Conservation (phyloP, 768 basidiomycete genomes). For the Pulveroboletus sp. region DNA sequence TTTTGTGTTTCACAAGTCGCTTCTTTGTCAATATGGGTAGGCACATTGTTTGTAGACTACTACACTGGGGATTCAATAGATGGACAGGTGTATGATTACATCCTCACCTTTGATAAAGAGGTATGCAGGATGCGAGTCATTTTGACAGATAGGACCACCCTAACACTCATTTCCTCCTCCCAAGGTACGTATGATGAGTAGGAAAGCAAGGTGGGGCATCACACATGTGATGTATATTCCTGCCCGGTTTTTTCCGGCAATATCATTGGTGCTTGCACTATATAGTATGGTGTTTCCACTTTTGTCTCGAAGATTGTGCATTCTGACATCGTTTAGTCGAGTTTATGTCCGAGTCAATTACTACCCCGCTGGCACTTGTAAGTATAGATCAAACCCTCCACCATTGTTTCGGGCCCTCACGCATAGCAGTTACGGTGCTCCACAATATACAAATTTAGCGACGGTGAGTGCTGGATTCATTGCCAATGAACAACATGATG, state of each 20-base stretch:
- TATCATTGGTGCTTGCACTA: slow-evolving; percentile 2
- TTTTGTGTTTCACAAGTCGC: background rate
- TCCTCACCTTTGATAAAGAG: slow-evolving; percentile 12
- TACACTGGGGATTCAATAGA: background rate
- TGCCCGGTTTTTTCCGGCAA: slow-evolving; percentile 9
- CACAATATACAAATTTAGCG: slow-evolving; percentile 10
- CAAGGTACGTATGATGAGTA: slow-evolving; percentile 6
- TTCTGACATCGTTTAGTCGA: too few relatives aligned
- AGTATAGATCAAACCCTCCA: too few relatives aligned
- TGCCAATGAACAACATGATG: background rate
- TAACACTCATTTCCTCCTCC: background rate
- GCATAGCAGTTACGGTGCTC: too few relatives aligned
- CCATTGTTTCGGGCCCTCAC: too few relatives aligned
- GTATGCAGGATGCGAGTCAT: background rate
- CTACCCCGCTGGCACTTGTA: too few relatives aligned
- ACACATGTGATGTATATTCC: too few relatives aligned
- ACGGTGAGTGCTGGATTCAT: background rate
- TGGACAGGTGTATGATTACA: slow-evolving; percentile 6
- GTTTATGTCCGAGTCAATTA: too few relatives aligned
- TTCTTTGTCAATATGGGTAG: slow-evolving; percentile 11
- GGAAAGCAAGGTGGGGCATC: slow-evolving; percentile 1
- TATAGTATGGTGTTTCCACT: slow-evolving; percentile 2
- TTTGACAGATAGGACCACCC: too few relatives aligned
- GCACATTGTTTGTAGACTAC: background rate
- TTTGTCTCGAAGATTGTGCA: background rate